A percentile compares a stretch with the other conserved stretches of the same genome.
Conservation (phyloP, 495 filamentous ascomycete genomes). For the Penicillium arizonense region DNA sequence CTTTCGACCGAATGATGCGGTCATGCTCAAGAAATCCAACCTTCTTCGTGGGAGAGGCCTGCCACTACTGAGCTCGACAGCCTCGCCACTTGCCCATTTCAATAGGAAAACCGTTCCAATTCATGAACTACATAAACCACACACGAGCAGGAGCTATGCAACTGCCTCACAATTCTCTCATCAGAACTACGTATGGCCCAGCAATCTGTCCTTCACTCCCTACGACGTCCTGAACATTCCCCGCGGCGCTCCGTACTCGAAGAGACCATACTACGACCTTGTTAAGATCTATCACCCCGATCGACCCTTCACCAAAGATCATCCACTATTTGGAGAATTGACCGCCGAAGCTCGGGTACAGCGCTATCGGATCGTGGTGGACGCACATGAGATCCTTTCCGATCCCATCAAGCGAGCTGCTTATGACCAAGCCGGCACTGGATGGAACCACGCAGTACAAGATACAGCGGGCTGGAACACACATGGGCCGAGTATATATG, state of each 20-base stretch:
- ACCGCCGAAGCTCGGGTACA: conserved; percentile 64
- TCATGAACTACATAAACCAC: not conserved
- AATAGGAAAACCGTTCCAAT: not conserved
- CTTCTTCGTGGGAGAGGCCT: conserved; percentile 24
- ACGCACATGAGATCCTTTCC: conserved; percentile 87
- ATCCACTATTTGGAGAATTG: conserved; percentile 47
- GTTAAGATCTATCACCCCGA: conserved; percentile 97
- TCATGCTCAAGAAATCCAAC: conserved; percentile 38
- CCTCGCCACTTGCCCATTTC: conserved; percentile 14
- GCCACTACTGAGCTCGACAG: conserved; percentile 26
- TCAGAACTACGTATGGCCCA: conserved; percentile 37
- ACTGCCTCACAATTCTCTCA: conserved; percentile 24
- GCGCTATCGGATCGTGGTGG: conserved; percentile 82
- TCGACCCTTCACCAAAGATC: conserved; percentile 48
- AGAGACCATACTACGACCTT: conserved; percentile 79
- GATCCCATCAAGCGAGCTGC: conserved; percentile 72
- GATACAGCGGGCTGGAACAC: conserved; percentile 22
- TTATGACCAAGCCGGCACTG: conserved; percentile 79
- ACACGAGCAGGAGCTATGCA: conserved; percentile 27
- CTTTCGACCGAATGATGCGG: conserved; percentile 30
- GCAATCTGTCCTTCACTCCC: conserved; percentile 57
- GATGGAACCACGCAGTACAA: conserved; percentile 59
- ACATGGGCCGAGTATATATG: conserved; percentile 51
- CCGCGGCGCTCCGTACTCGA: conserved; percentile 68
- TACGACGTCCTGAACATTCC: conserved; percentile 82